These are phyloP conservation scores for Peterozyma xylosa DNA, from an alignment of 805 yeast species.

Conservation along the genomic window DNA sequence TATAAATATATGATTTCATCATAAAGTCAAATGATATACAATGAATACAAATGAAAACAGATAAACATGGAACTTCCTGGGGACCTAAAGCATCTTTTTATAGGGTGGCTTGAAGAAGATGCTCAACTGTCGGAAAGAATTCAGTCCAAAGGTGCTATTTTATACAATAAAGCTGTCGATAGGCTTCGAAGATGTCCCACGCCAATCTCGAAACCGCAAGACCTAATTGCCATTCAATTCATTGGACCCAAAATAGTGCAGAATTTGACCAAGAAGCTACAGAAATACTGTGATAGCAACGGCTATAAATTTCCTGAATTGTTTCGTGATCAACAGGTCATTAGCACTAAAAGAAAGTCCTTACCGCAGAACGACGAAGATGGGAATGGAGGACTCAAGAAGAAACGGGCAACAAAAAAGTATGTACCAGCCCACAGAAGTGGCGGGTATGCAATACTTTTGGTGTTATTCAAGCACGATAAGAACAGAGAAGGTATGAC, in stretches of 20 bases:
- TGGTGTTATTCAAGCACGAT: conserved; percentile 50
- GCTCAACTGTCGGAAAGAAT: conserved; percentile 34
- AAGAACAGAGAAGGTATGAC: conserved; percentile 46
- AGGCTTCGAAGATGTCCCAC: conserved; percentile 37
- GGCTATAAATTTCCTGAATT: conserved; percentile 36
- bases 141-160: conserved; percentile 44
- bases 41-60: background rate
- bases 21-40: background rate
- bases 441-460: conserved; percentile 78
- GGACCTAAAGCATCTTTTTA: conserved; percentile 44
- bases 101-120: conserved; percentile 53
- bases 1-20: too few relatives aligned
- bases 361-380: conserved; percentile 1
- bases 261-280: conserved; percentile 37
- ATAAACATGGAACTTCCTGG: conserved; percentile 30
- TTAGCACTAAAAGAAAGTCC: conserved; percentile 14
- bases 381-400: conserved; percentile 6
- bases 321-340: conserved; percentile 1
- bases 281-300: conserved; percentile 47
- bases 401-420: conserved; percentile 18
- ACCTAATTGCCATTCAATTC: conserved; percentile 51
- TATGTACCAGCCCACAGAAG: conserved; percentile 72
- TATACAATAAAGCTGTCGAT: conserved; percentile 50
- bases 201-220: conserved; percentile 45
- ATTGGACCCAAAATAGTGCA: conserved; percentile 68